These are phyloP conservation scores for Beta lomatogona DNA, from an alignment of 179 eudicot species.

Conservation along the genomic window DNA sequence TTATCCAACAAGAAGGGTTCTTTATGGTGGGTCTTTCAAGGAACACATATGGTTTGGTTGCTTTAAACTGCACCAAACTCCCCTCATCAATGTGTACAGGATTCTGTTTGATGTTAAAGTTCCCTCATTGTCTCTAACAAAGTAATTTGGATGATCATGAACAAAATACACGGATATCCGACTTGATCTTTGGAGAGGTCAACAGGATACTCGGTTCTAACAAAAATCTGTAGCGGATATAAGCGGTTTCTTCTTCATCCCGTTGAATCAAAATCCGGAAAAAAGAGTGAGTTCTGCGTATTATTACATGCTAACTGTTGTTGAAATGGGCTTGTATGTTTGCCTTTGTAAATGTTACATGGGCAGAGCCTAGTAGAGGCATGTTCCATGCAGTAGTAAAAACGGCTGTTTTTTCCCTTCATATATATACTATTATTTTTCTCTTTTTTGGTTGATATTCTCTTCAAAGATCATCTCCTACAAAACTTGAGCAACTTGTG, in stretches of 20 bases:
- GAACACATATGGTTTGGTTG: slow-evolving; percentile 4
- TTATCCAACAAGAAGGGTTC: slow-evolving; percentile 15
- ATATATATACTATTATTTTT: background rate
- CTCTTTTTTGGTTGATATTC: background rate
- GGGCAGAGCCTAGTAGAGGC: slow-evolving; percentile 15
- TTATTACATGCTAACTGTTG: slow-evolving; percentile 19
- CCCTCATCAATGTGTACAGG: slow-evolving; percentile 27
- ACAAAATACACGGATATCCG: slow-evolving; percentile 26
- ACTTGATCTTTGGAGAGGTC: slow-evolving; percentile 27
- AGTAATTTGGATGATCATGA: slow-evolving; percentile 21
- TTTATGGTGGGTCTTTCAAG: slow-evolving; percentile 8
- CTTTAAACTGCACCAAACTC: slow-evolving; percentile 5
- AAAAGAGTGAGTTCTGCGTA: slow-evolving; percentile 16
- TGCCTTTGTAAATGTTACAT: slow-evolving; percentile 31
- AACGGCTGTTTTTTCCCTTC: slow-evolving; percentile 12
- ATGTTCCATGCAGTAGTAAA: slow-evolving; percentile 13
- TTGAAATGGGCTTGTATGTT: slow-evolving; percentile 20
- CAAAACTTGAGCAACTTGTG: slow-evolving; percentile 19
- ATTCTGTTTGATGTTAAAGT: slow-evolving; percentile 20
- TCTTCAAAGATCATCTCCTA: background rate
- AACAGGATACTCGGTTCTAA: slow-evolving; percentile 23
- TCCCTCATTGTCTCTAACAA: slow-evolving; percentile 28
- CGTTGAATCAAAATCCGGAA: background rate
- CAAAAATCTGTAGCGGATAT: slow-evolving; percentile 5
- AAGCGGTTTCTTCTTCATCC: slow-evolving; percentile 10